Percentiles rank a stretch among this genome's conserved stretches.
These are phyloP conservation scores for Globisporangium takayamanum DNA, from an alignment of 352 stramenopile species.

Conservation along the genomic window DNA sequence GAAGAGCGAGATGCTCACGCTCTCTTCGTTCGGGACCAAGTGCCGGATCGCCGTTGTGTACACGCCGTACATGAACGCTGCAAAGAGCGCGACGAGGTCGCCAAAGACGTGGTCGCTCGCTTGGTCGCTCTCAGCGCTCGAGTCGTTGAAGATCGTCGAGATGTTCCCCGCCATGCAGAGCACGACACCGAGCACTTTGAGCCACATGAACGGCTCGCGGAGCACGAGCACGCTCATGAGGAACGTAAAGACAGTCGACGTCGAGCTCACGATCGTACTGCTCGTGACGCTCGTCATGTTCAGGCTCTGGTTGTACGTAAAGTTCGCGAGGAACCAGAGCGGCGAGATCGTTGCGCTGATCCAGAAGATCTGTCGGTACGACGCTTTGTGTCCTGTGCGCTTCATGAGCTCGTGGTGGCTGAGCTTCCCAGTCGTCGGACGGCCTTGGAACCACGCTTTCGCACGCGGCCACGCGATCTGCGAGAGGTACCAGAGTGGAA, in stretches of 20 bases:
- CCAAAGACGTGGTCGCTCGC: slow-evolving; percentile 41
- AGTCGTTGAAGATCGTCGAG: slow-evolving; percentile 84
- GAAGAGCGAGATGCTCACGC: slow-evolving; percentile 91
- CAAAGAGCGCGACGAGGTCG: slow-evolving; percentile 60
- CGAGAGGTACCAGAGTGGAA: slow-evolving; percentile 72
- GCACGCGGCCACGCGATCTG: slow-evolving; percentile 37
- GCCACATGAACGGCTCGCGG: slow-evolving; percentile 76
- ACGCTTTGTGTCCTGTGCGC: slow-evolving; percentile 25
- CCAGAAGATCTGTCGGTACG: slow-evolving; percentile 33
- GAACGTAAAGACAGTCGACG: slow-evolving; percentile 93
- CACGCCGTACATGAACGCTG: slow-evolving; percentile 90
- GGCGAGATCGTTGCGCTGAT: slow-evolving; percentile 72
- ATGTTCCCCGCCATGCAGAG: slow-evolving; percentile 89
- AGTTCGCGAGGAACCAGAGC: slow-evolving; percentile 95
- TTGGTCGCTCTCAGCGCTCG: slow-evolving; percentile 19
- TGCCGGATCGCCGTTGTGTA: slow-evolving; percentile 90
- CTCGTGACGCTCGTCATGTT: slow-evolving; percentile 91
- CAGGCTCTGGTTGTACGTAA: slow-evolving; percentile 92
- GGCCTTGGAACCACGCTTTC: slow-evolving; percentile 29
- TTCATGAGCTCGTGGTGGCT: slow-evolving; percentile 29
- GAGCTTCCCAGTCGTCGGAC: slow-evolving; percentile 32
- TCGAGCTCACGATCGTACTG: slow-evolving; percentile 93
- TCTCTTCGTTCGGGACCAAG: slow-evolving; percentile 71
- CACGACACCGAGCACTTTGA: slow-evolving; percentile 86
- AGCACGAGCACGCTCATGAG: slow-evolving; percentile 78